Evolutionary conservation across 768 basidiomycete species (phyloP), one percentile per base, ranked within the genome.

Genomic region (Suillus hirtellus): DNA sequence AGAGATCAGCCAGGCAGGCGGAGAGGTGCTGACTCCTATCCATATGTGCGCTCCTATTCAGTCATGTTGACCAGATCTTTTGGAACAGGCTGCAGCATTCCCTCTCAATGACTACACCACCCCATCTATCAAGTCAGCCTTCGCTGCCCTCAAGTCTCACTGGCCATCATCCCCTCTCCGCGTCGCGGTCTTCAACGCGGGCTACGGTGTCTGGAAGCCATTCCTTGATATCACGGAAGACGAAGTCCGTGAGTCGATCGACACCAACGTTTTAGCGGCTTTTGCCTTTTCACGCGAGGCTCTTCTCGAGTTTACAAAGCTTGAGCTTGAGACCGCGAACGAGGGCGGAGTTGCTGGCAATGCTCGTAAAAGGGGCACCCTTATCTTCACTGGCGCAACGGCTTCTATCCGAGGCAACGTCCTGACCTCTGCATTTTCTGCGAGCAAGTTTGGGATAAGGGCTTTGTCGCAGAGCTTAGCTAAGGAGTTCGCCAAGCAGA

Each of bases 351-450:
- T 66, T 31, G 76, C 68, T 17, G 73, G 75, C n/a, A 61, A 65
- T 27, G 73, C 72, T n/a, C 85, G 87, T 12, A 84, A 84, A 69
- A 79, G 81, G 34, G 90, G 90, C 8, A 83, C 86, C 0, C 73
- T 92, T 54, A 81, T 90, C 15, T 89, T 90, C 70, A 92, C 89
- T 0, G 89, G 89, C 0, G 90, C 90, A 1, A 91, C 90, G 8
- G 86, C 90, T 7, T 80, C 85, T 60, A 61, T 83, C 21, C 77
- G 90, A 61, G 90, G 90, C 6, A 90, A 89, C 61, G 75, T 76
- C 3, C 75, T 73, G 0, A 89, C 88, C 0, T 87, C 86, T 59
- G 82, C 80, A 1, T 87, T 90, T 67, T 79, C 89, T 4, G 84
- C 88, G 3, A 84, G 83, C 0, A 91, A 90, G 70, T 84, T 82